A percentile compares a stretch with the other conserved stretches of the same genome.
Conservation (phyloP, 495 filamentous ascomycete species). For the Trichoderma asperelloides region DNA sequence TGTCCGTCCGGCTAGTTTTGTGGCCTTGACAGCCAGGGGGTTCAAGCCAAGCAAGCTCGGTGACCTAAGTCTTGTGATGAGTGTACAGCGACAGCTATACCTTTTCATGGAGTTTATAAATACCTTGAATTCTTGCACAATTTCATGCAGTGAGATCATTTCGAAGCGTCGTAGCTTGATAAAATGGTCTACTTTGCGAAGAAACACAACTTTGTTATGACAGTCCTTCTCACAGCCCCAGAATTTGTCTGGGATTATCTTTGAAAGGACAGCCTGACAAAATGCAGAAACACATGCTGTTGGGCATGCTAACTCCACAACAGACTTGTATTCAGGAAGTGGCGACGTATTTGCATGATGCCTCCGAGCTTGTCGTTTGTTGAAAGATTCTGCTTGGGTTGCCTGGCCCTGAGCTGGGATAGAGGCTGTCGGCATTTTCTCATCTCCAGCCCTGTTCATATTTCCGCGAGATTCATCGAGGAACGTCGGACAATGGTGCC, state of each 20-base stretch:
- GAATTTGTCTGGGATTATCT: slow-evolving; percentile 66
- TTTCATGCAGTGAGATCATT: slow-evolving; percentile 66
- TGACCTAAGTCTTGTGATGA: slow-evolving; percentile 37
- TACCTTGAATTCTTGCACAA: slow-evolving; percentile 71
- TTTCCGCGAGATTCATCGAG: slow-evolving; percentile 9
- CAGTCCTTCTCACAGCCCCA: slow-evolving; percentile 54
- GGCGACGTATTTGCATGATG: background rate
- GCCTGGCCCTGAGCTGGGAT: background rate
- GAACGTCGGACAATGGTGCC: slow-evolving; percentile 64
- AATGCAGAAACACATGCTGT: slow-evolving; percentile 72
- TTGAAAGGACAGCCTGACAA: slow-evolving; percentile 65
- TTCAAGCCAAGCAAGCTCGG: slow-evolving; percentile 62
- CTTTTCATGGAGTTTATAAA: background rate
- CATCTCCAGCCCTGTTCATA: no score
- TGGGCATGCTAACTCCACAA: slow-evolving; percentile 67
- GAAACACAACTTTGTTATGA: slow-evolving; percentile 51
- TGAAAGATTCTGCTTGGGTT: background rate
- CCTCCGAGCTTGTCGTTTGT: background rate
- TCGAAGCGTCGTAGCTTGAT: slow-evolving; percentile 73
- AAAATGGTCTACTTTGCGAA: slow-evolving; percentile 65
- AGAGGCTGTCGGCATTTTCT: background rate
- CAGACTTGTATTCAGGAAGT: slow-evolving; percentile 18
- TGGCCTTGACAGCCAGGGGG: slow-evolving; percentile 32
- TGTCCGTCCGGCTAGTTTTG: slow-evolving; percentile 63
- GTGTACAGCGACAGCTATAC: background rate